Base-by-base conservation (phyloP, 139 green algal species). In the Coccomyxa sp. region DNA sequence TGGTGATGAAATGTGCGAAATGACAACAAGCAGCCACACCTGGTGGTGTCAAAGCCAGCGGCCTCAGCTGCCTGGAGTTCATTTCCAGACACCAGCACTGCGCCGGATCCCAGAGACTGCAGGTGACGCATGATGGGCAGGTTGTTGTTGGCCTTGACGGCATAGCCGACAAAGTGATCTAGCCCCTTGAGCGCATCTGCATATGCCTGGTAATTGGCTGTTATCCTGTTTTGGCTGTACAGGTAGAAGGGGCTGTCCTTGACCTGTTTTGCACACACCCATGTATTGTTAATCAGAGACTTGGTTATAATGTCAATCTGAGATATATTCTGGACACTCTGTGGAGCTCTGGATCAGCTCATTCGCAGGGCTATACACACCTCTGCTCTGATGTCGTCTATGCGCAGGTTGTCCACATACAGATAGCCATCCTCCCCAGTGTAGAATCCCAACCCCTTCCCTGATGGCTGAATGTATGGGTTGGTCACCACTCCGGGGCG, bases 81-180 rank as follows among this genome's bases (percentile, higher is more conserved):
- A 78, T 99, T 99, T 84, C 96, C 96, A 25, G 90, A 96, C 15
- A 99, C 96, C 76, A 99, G 92, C 82, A 99, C 96, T 0, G 95
- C 96, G 28, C 96, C 87, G 95, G 92, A 51, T 92, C 96, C 75
- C 88, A 94, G 81, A 66, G 84, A 84, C 82, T 91, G 83, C 76
- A 98, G 90, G 83, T 96, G 90, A 87, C 95, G 88, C 90, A 98
- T 91, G 82, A 99, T 94, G 45, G 91, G 87, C 28, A 99, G 81
- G 90, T 99, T 99, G 92, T 99, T 99, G 92, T 99, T 99, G 68
- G 95, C 93, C 90, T 99, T 99, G 68, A 99, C 91, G 0, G 96
- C 96, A 82, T 99, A 99, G 51, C 96, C 96, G 51, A 98, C 95
- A 84, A 99, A 96, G 58, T 86, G 92, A 71, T 95, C 87, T 60